Base-by-base conservation (phyloP, 371 early-diverging fungal species). In the Smittium culicis region DNA sequence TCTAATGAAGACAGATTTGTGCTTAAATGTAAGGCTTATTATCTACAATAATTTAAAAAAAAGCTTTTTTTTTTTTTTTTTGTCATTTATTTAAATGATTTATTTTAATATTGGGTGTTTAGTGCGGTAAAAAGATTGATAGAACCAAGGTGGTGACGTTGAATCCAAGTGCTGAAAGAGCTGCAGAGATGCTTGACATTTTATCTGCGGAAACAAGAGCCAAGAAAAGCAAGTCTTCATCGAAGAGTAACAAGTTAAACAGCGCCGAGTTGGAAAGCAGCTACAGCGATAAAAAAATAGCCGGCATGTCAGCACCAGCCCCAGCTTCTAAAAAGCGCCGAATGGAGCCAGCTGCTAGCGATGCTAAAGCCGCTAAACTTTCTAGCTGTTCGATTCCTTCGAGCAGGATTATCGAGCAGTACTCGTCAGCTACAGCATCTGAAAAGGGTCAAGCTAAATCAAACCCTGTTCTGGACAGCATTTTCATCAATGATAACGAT, bases 1-100 rank as follows among this genome's bases (percentile, higher is more conserved):
- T 68, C 88, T 90, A 65, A 77, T 94, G 54, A 35, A 24, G 1
- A 28, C 25, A 8, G 54, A 64, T 45, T 11, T 35, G 2, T 64
- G 65, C 45, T 45, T 64, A 45, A 64, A 64, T 64, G 32, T 63
- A 63, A 63, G 63, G n/a, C 20, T 63, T 63, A 20, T 45, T 11
- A 45, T 45, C 45, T 45, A 11, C 20, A 45, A 11, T 45, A 11
- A 45, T 45, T 45, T 45, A 5, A 45, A 45, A 45, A 20, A 11
- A 45, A 11, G 20, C 20, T 20, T 11, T 45, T 45, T 5, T 45
- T 45, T 45, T 11, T 45, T 45, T 45, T 45, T 45, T 11, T 45
- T 45, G 5, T 45, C 20, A 11, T 60, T 33, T 5, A 11, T 60
- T 30, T 60, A 11, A 33, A 33, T 60, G 11, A 31, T 20, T 60